These are phyloP conservation scores for Fraxinus pennsylvanica DNA, from an alignment of 257 asterid species.

Conservation along the genomic window DNA sequence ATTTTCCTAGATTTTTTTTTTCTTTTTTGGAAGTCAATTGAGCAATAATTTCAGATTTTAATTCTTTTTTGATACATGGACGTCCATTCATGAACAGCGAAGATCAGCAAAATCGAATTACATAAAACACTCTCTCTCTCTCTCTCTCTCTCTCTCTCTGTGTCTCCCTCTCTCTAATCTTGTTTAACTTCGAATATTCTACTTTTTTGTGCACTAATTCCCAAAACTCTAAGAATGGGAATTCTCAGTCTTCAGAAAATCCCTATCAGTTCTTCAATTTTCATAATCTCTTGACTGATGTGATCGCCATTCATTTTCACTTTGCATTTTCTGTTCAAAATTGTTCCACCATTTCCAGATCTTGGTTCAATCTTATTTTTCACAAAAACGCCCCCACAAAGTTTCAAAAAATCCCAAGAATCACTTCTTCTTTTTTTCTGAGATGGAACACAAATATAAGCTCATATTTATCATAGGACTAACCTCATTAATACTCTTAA, in stretches of 20 bases:
- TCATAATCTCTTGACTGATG: constrained; percentile 21
- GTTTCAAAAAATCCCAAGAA: constrained; percentile 27
- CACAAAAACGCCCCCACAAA: constrained; percentile 28
- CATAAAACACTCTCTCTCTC: constrained; percentile 13
- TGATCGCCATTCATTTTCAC: constrained; percentile 30
- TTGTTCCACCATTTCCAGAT: constrained; percentile 46
- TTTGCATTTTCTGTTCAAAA: constrained; percentile 21
- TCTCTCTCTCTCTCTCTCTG: too few relatives aligned
- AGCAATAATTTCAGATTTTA: neutral
- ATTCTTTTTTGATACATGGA: neutral
- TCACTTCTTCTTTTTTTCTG: neutral
- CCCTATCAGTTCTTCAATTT: constrained; percentile 15
- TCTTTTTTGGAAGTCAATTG: neutral
- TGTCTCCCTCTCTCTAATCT: constrained; percentile 8
- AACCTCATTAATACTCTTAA: constrained; percentile 35
- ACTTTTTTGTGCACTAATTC: neutral
- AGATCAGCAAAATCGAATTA: constrained; percentile 26
- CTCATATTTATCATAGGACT: constrained; percentile 49
- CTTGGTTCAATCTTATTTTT: constrained; percentile 38
- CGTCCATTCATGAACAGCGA: constrained; percentile 25
- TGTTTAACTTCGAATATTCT: constrained; percentile 22
- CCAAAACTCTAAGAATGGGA: constrained; percentile 28
- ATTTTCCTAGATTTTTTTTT: too few relatives aligned
- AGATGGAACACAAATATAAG: constrained; percentile 58
- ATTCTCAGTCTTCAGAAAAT: constrained; percentile 25